Base-by-base conservation (phyloP, 805 yeast species). In the Yarrowia hollandica region DNA sequence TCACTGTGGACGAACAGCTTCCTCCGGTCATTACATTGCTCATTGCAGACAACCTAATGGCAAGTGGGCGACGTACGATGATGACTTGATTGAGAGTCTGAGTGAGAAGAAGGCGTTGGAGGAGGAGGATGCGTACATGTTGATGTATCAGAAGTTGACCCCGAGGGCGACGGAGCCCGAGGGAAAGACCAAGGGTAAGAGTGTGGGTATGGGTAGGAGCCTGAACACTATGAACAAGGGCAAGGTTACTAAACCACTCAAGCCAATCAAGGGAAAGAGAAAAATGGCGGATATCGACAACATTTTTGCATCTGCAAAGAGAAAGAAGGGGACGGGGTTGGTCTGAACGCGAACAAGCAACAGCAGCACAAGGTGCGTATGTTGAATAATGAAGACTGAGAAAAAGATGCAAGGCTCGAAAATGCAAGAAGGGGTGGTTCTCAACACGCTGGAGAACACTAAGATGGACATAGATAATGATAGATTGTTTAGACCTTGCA, bases 41-140 rank as follows among this genome's bases (percentile, higher is more conserved):
- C 90, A 88, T 69, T 88, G 96, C 69, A 81, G 86, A 63, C 97
- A 91, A 72, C 96, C 97, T 0, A 94, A 88, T 72, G 92, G 90
- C 1, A 74, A 86, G 1, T 94, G 98, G 99, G 85, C 90, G 25
- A 85, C 90, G 9, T 94, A 92, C 71, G 98, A 94, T 69, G 99
- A 94, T 70, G 99, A 94, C 67, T 83, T 85, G 67, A 83, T 89
- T 64, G 86, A 88, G 67, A 78, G 77, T 61, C 83, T 88, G 58
- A 78, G 85, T 31, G 94, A 88, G 66, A 77, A 81, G 60, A 83
- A 81, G 42, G 96, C 89, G 3, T 75, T 90, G 63, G 82, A 82
- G 64, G 96, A 92, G 67, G 88, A 92, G 12, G 82, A 90, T 33
- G 98, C 98, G 5, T 94, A 94, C 73, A 91, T 91, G 62, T 78